phyloP scores from a whole-genome alignment of 2,329 filamentous ascomycete species.

The Cladorrhinum sp. region DNA sequence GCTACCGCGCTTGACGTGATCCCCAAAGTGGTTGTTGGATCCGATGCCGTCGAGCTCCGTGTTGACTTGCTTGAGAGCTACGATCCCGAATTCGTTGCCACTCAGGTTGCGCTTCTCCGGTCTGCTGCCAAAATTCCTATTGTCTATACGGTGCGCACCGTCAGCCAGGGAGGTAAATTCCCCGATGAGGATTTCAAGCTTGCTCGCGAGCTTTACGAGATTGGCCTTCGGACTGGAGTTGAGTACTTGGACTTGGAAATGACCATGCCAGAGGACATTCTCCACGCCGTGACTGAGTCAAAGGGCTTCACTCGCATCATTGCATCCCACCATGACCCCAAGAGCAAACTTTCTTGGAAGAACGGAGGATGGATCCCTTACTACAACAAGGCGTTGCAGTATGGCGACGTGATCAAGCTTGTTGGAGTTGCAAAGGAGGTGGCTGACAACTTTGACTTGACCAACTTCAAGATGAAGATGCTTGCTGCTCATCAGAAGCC shows the following conservation, averaged over 20 bases:
- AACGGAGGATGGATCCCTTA: constrained; percentile 88
- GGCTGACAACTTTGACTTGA: constrained; percentile 83
- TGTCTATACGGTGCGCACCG: constrained; percentile 87
- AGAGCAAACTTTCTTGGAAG: constrained; percentile 76
- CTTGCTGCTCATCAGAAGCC: constrained; percentile 71
- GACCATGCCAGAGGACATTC: constrained; percentile 72
- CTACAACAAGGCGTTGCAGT: constrained; percentile 87
- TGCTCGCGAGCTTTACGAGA: constrained; percentile 70
- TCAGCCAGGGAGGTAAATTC: constrained; percentile 83
- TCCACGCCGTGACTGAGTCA: constrained; percentile 63
- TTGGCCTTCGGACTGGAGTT: constrained; percentile 77
- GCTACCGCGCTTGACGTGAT: constrained; percentile 61
- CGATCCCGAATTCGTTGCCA: constrained; percentile 71
- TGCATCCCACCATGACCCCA: constrained; percentile 90
- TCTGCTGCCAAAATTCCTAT: constrained; percentile 71
- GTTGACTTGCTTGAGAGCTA: constrained; percentile 83
- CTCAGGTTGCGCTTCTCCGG: constrained; percentile 78
- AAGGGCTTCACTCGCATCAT: constrained; percentile 80
- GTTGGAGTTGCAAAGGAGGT: constrained; percentile 74
- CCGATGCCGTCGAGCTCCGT: constrained; percentile 91
- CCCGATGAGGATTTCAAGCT: constrained; percentile 72
- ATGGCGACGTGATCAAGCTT: constrained; percentile 92
- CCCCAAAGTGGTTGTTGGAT: constrained; percentile 72
- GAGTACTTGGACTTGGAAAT: constrained; percentile 95
- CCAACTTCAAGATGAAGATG: constrained; percentile 77